phyloP scores from a whole-genome alignment of 495 filamentous ascomycete species.

The Poronia punctata region DNA sequence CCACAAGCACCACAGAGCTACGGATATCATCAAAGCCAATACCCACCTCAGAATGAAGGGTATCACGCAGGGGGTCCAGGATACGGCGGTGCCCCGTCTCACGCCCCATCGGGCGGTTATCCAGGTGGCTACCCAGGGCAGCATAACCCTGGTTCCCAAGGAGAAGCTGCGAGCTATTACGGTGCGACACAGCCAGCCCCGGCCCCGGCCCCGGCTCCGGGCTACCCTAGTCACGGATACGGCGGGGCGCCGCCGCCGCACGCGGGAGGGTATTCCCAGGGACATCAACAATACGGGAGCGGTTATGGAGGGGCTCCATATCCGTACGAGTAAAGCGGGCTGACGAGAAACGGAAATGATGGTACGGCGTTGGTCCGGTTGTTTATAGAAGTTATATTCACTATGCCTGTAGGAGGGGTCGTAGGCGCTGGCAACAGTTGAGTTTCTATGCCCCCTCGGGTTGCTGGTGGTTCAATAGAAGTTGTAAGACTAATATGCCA shows the following conservation, averaged over 20 bases:
- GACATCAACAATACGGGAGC: constrained; percentile 19
- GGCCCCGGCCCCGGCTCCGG: neutral
- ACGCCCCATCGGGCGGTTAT: constrained; percentile 8
- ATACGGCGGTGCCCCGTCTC: constrained; percentile 12
- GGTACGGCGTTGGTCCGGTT: too few relatives aligned
- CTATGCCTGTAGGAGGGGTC: too few relatives aligned
- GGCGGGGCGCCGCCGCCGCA: constrained; percentile 15
- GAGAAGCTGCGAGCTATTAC: constrained; percentile 22
- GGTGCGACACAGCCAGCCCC: constrained; percentile 2
- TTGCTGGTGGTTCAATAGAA: too few relatives aligned
- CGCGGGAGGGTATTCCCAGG: constrained; percentile 17
- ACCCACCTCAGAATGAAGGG: constrained; percentile 5
- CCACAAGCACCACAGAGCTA: constrained; percentile 7
- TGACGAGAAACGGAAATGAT: too few relatives aligned
- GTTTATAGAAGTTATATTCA: too few relatives aligned
- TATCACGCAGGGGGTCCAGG: constrained; percentile 2
- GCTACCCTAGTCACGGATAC: constrained; percentile 15
- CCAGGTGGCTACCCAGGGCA: too few relatives aligned
- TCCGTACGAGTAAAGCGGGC: too few relatives aligned
- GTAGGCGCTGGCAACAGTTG: too few relatives aligned
- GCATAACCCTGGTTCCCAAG: constrained; percentile 8
- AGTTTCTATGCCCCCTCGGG: too few relatives aligned
- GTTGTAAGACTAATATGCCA: too few relatives aligned
- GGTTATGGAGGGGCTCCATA: constrained; percentile 13
- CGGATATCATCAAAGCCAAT: constrained; percentile 8